phyloP scores from a whole-genome alignment of 1,284 basidiomycete genomes.

The Leucoagaricus sp. region DNA sequence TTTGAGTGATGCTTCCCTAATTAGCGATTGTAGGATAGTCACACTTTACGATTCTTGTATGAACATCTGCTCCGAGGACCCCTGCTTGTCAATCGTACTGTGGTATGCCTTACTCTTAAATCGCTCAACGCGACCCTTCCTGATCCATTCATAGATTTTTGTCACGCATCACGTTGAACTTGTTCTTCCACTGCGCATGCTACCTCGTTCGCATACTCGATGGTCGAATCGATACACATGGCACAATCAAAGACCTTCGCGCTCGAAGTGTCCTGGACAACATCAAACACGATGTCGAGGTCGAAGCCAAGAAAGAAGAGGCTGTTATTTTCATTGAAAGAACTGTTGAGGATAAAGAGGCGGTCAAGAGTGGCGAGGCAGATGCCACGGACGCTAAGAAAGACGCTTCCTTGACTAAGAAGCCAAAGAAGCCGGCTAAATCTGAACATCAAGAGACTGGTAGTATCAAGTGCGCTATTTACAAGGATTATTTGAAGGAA shows the following conservation, averaged over 20 bases:
- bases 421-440: constrained; percentile 64
- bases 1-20: not conserved
- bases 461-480: constrained; percentile 78
- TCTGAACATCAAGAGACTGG: constrained; percentile 75
- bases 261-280: constrained; percentile 58
- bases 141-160: constrained; percentile 43
- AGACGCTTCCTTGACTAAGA: constrained; percentile 35
- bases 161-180: constrained; percentile 79
- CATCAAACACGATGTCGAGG: constrained; percentile 50
- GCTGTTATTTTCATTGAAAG: constrained; percentile 26
- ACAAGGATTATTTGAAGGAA: constrained; percentile 75
- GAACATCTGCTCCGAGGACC: constrained; percentile 66
- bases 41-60: constrained; percentile 70
- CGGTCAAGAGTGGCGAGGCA: constrained; percentile 15
- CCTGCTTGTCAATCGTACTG: constrained; percentile 65
- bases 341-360: not conserved
- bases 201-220: constrained; percentile 77
- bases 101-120: constrained; percentile 42
- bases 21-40: constrained; percentile 36
- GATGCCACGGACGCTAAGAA: not conserved
- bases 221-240: constrained; percentile 71
- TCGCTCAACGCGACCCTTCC: not conserved
- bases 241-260: constrained; percentile 58
- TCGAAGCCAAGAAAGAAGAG: constrained; percentile 36
- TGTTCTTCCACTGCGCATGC: constrained; percentile 65